Evolutionary conservation across 345 rosid species (phyloP), one percentile per base, ranked within the genome.

Genomic region (Gynandropsis gynandra): DNA sequence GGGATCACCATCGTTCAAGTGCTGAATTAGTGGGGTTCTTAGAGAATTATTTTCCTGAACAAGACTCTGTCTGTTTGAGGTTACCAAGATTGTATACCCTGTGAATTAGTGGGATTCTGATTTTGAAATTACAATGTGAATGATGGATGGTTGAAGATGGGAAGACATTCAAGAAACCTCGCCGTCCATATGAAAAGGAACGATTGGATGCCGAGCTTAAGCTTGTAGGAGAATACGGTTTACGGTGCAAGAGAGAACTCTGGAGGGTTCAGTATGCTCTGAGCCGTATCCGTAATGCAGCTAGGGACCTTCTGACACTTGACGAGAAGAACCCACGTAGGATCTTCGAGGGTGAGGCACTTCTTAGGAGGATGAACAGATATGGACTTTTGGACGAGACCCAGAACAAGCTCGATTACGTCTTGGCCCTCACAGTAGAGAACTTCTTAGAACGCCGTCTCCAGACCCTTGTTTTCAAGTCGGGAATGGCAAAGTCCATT

Each of bases 321-420:
- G 79, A 79, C 50, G 84, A 79, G 75, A 79, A 79, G 69, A 76
- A 76, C 58, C 71, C 81, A 15, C 73, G 75, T 0, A 59, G 79
- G 21, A 79, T 79, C 38, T 79, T 79, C 59, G 72, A 76, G 66
- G 85, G 81, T 68, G 81, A 79, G 32, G 79, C 85, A 9, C 81
- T 79, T 58, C 71, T 79, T 1, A 58, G 79, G 19, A 73, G 79
- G 58, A 79, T 79, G 82, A 76, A 76, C 52, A 56, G 69, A 15
- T 66, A 61, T 56, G 80, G 85, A 11, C 74, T 80, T 10, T 56
- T 80, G 44, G 81, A 76, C 9, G 84, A 76, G 62, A 57, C 63
- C 61, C 81, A 79, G 64, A 79, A 73, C 77, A 79, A 79, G 65
- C 81, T 79, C 20, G 81, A 79, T 71, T 79, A 79, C 39, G 79